Evolutionary conservation across 345 rosid species (phyloP), one percentile per base, ranked within the genome.

Genomic region (Acer negundo): DNA sequence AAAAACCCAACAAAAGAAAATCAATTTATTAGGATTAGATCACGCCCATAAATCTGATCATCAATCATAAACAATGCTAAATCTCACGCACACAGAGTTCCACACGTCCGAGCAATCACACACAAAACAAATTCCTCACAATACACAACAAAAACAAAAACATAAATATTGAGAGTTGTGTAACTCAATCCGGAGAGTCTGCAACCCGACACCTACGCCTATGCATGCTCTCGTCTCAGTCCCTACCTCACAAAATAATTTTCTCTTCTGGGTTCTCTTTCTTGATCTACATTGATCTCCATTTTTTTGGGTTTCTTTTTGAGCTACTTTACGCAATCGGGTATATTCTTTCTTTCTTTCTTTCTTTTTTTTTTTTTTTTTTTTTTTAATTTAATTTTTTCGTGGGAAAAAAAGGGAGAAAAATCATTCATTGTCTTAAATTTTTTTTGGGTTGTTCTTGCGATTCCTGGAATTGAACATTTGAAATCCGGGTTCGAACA

Each of bases 171-270:
- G 8, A 6, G 31, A 2, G 23, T 3, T 59, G 26, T 59, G 63
- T 59, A 59, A 20, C 70, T 17, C 42, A 1, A 31, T 24, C 62
- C 74, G 24, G 49, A 42, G 80, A 67, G 78, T 11, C 68, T 67
- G 78, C 67, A 53, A 77, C 80, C 78, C 78, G 86, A 81, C 86
- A 79, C 72, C 83, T 74, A 72, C 77, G 82, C 87, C 81, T 74
- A 19, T 84, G 80, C 87, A 62, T 66, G 78, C 81, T 77, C 70
- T 55, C 0, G 6, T 35, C 38, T 4, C 6, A 35, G 65, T 51
- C 51, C 75, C 56, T 77, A 26, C 47, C 65, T 10, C 73, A 62
- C 73, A 19, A 59, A 59, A 19, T 19, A 59, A 1, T 58, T 63
- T 44, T 77, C 24, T 51, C 23, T 62, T 74, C 61, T 78, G 74